Conservation (phyloP, 129 eudicot species). For the Cynara cardunculus region DNA sequence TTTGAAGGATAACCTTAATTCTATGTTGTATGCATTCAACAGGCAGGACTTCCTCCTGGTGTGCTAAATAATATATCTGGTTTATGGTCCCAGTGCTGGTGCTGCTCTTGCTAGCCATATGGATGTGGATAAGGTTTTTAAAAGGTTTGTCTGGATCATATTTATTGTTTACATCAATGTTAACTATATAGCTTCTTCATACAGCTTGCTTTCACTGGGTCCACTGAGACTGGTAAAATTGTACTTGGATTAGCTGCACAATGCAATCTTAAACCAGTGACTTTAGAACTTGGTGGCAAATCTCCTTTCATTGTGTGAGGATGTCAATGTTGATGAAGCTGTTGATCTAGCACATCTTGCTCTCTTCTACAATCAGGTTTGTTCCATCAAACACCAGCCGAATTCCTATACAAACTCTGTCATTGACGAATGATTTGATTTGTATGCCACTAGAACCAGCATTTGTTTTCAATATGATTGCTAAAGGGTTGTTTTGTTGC, state of each 20-base stretch:
- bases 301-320: slow-evolving; percentile 58
- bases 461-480: not conserved
- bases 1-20: too few species aligned
- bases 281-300: slow-evolving; percentile 67
- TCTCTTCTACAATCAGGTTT: slow-evolving; percentile 51
- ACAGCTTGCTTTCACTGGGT: slow-evolving; percentile 85
- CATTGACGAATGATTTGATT: too few species aligned
- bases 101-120: slow-evolving; percentile 92
- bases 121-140: slow-evolving; percentile 80
- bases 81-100: slow-evolving; percentile 74
- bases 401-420: not conserved
- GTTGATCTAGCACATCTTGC: slow-evolving; percentile 49
- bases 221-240: slow-evolving; percentile 52
- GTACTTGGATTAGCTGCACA: slow-evolving; percentile 70
- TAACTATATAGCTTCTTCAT: not conserved
- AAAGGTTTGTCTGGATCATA: not conserved
- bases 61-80: slow-evolving; percentile 70
- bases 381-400: not conserved
- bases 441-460: not conserved
- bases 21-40: too few species aligned
- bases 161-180: not conserved
- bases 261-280: slow-evolving; percentile 80
- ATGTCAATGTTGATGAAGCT: slow-evolving; percentile 52
- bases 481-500: too few species aligned
- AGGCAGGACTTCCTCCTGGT: too few species aligned